Evolutionary conservation across 345 rosid species (phyloP).

Genomic region (Lumnitzera littorea): DNA sequence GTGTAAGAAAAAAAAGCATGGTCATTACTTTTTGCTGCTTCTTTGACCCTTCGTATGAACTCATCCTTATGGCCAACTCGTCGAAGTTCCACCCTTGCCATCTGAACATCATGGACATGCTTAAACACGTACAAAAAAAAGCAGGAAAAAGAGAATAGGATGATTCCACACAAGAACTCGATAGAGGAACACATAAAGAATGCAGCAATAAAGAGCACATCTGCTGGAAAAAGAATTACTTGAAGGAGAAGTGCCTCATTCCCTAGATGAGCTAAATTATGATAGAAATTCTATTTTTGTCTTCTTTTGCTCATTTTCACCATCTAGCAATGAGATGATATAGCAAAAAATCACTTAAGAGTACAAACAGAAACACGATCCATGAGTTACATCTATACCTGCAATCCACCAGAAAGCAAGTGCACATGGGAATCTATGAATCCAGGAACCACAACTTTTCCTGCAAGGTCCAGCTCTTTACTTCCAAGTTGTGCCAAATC

Average conservation of each 20-base stretch:
- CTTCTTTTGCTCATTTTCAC: slow-evolving; percentile 1
- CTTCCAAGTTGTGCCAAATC: slow-evolving; percentile 49
- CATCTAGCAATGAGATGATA: not conserved
- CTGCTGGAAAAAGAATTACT: not conserved
- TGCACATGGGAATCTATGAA: slow-evolving; percentile 94
- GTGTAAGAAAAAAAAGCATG: slow-evolving; percentile 3
- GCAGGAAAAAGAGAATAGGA: too few species aligned
- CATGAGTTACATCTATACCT: slow-evolving; percentile 32
- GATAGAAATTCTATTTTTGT: too few species aligned
- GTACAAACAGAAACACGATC: not conserved
- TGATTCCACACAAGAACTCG: too few species aligned
- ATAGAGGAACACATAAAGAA: not conserved
- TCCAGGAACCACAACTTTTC: slow-evolving; percentile 83
- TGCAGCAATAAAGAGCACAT: not conserved
- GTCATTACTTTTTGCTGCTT: slow-evolving; percentile 58
- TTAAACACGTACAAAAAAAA: not conserved
- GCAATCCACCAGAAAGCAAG: slow-evolving; percentile 65
- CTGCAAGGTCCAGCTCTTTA: slow-evolving; percentile 53
- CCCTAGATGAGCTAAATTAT: too few species aligned
- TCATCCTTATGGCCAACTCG: slow-evolving; percentile 57
- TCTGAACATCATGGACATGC: slow-evolving; percentile 24
- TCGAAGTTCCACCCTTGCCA: slow-evolving; percentile 54
- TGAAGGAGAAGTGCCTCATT: too few species aligned
- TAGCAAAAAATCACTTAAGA: not conserved
- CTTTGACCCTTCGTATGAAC: slow-evolving; percentile 64